phyloP scores from a whole-genome alignment of 228 moss, liverwort and hornwort genomes.

The Sphagnum magellanicum region DNA sequence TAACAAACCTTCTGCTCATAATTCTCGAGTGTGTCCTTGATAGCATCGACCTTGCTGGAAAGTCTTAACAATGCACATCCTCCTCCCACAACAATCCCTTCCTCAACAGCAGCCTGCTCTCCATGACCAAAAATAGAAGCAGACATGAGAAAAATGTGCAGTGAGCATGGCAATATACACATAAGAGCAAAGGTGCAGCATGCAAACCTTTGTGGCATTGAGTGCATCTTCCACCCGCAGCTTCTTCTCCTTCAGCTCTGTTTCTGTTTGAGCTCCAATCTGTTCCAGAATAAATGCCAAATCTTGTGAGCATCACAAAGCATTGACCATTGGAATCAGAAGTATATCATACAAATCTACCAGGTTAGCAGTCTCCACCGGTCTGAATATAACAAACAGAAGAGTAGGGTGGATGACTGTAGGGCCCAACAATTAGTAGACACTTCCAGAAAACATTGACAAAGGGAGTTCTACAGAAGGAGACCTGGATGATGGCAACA shows the following conservation, averaged over 20 bases:
- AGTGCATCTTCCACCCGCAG: slow-evolving; percentile 52
- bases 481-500: slow-evolving; percentile 92
- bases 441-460: too few species aligned
- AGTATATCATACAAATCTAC: too few species aligned
- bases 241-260: slow-evolving; percentile 58
- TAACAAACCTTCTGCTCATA: slow-evolving; percentile 39
- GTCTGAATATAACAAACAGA: too few species aligned
- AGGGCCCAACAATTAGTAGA: too few species aligned
- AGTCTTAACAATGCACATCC: slow-evolving; percentile 43
- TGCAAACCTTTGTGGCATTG: slow-evolving; percentile 44
- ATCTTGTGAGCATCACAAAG: too few species aligned
- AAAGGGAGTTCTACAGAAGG: too few species aligned
- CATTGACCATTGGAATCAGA: too few species aligned
- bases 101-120: slow-evolving; percentile 42
- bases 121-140: background rate
- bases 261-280: slow-evolving; percentile 60
- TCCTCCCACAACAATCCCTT: slow-evolving; percentile 56
- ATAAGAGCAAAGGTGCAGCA: background rate
- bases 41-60: slow-evolving; percentile 37
- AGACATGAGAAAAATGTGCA: too few species aligned
- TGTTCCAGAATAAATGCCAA: background rate
- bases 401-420: too few species aligned
- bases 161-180: too few species aligned
- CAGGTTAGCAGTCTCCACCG: too few species aligned
- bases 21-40: slow-evolving; percentile 40